These are phyloP conservation scores for Penicillium pulvis DNA, from an alignment of 495 filamentous ascomycete species.

Conservation along the genomic window DNA sequence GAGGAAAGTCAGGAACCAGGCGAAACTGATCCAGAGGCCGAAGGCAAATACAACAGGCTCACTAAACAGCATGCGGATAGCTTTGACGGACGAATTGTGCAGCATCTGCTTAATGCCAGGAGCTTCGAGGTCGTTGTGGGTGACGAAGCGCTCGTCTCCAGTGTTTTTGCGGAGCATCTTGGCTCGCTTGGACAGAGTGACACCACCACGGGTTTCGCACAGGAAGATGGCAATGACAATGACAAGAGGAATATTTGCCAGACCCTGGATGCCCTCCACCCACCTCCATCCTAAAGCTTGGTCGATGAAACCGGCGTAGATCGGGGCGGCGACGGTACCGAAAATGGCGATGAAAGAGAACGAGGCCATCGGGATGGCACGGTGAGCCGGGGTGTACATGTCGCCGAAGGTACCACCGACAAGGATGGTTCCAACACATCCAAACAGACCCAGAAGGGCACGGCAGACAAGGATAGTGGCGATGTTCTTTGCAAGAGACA, in stretches of 20 bases:
- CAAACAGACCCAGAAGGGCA: slow-evolving; percentile 72
- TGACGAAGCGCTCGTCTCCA: slow-evolving; percentile 71
- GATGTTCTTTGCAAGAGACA: slow-evolving; percentile 59
- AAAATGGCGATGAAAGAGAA: slow-evolving; percentile 75
- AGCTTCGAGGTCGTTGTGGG: slow-evolving; percentile 58
- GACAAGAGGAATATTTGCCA: slow-evolving; percentile 64
- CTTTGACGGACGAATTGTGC: slow-evolving; percentile 44
- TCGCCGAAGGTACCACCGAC: slow-evolving; percentile 77
- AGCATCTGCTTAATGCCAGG: slow-evolving; percentile 40
- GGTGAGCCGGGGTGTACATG: slow-evolving; percentile 70
- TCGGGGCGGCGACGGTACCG: slow-evolving; percentile 69
- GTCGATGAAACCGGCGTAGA: slow-evolving; percentile 73
- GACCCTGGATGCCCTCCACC: slow-evolving; percentile 79
- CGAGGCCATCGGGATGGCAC: slow-evolving; percentile 78
- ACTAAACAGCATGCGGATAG: slow-evolving; percentile 71
- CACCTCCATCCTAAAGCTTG: slow-evolving; percentile 74
- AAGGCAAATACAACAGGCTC: slow-evolving; percentile 77
- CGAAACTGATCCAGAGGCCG: slow-evolving; percentile 70
- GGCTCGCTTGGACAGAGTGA: slow-evolving; percentile 58
- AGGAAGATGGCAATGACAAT: slow-evolving; percentile 54
- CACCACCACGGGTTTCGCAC: slow-evolving; percentile 71
- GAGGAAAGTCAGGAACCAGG: slow-evolving; percentile 75
- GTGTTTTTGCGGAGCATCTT: slow-evolving; percentile 54
- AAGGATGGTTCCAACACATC: slow-evolving; percentile 75
- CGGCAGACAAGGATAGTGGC: slow-evolving; percentile 69